These are phyloP conservation scores for Cucumis sativus DNA, from an alignment of 306 rosid species.

Conservation along the genomic window DNA sequence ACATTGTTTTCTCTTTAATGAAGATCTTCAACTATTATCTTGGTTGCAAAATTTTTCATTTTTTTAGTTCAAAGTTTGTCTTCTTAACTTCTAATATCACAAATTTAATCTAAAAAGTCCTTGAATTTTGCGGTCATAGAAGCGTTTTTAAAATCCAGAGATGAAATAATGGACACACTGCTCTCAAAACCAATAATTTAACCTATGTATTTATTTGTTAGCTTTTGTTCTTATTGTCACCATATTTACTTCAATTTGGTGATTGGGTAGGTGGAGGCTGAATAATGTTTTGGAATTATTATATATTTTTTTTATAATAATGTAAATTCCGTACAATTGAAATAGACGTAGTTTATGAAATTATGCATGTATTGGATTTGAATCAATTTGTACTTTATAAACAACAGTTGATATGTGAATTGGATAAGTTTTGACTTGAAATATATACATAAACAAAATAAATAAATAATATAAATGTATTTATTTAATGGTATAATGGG, in stretches of 20 bases:
- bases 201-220: no score
- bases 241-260: neutral
- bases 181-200: no score
- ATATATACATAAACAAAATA: no score
- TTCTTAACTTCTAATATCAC: no score
- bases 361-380: neutral
- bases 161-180: no score
- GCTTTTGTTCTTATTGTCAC: neutral
- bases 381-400: neutral
- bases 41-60: neutral
- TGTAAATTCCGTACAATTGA: neutral
- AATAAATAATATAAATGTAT: no score
- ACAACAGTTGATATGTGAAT: neutral
- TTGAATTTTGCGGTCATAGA: no score
- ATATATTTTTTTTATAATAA: neutral
- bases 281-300: neutral
- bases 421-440: neutral
- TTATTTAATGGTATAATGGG: neutral
- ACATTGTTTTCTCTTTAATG: neutral
- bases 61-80: neutral
- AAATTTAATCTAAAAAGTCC: no score
- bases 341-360: no score
- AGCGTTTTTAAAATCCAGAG: no score
- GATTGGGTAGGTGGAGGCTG: neutral
- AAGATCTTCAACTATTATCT: neutral